phyloP scores from a whole-genome alignment of 495 filamentous ascomycete genomes.

The Aspergillus saccharolyticus region DNA sequence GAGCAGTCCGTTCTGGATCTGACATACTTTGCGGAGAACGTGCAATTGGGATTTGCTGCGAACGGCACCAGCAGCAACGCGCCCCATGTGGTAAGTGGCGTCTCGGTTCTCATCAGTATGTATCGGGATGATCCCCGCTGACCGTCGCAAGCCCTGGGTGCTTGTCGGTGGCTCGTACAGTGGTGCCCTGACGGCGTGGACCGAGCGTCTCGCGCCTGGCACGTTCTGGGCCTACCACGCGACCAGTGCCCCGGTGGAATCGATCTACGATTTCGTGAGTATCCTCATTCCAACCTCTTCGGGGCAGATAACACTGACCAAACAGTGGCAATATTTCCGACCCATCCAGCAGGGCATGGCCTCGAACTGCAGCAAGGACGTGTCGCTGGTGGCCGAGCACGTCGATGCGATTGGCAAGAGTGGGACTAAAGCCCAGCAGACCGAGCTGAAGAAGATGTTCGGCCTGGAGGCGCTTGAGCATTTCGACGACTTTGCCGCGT shows the following conservation, averaged over 20 bases:
- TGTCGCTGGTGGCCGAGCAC: constrained; percentile 51
- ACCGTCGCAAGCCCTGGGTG: constrained; percentile 49
- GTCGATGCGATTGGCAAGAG: constrained; percentile 45
- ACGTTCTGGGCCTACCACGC: constrained; percentile 66
- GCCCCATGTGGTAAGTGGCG: constrained; percentile 39
- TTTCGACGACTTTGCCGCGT: constrained; percentile 56
- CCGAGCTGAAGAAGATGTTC: constrained; percentile 55
- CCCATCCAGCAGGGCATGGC: constrained; percentile 60
- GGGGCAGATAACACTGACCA: background rate
- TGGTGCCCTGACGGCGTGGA: constrained; percentile 61
- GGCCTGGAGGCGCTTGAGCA: constrained; percentile 47
- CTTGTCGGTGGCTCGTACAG: constrained; percentile 61
- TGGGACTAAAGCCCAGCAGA: constrained; percentile 41
- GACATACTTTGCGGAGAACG: constrained; percentile 57
- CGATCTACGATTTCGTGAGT: constrained; percentile 51
- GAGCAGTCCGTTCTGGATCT: constrained; percentile 58
- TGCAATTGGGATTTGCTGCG: constrained; percentile 52
- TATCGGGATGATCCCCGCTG: no score
- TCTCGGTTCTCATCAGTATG: no score
- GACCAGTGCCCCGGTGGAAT: constrained; percentile 58
- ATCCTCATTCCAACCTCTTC: background rate
- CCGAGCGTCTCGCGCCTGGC: constrained; percentile 51
- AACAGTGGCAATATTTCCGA: constrained; percentile 57
- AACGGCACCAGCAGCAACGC: constrained; percentile 46
- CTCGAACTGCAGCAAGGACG: constrained; percentile 57